Base-by-base conservation (phyloP, 2,329 filamentous ascomycete species). In the Venturia carpophila region DNA sequence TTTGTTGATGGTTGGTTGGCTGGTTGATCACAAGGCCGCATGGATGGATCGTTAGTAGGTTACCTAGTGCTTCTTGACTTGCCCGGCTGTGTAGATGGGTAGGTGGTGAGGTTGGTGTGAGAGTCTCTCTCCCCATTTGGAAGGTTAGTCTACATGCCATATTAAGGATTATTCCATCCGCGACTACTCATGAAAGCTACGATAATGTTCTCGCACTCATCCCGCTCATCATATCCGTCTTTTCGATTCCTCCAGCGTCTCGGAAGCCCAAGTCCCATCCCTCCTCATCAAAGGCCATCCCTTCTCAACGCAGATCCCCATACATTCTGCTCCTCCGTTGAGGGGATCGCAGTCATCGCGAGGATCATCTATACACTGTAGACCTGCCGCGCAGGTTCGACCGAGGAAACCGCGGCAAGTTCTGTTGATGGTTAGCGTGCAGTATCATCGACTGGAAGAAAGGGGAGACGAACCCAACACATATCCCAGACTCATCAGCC, bases 291-390 rank as follows among this genome's bases (percentile, higher is more conserved):
- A 19, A 47, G n/a, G n/a, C 45, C 45, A 47, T 19, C 45, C 45
- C 9, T 21, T 47, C 45, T 47, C 45, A 24, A 75, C 68, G 68
- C 79, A 81, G 41, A 80, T 68, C 0, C 79, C 79, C 5, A 70
- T 73, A 66, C 79, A 81, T 67, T 80, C 78, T 2, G 73, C 71
- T 0, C 77, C 77, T 0, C 78, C 77, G 1, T 71, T 70, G 30
- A 67, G 21, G 0, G 74, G 73, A 68, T 77, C 74, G 66, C 79
- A 81, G 13, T 73, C 71, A 68, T 80, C 79, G 13, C 73, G 68
- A 5, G 77, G 76, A 67, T 79, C 75, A 70, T 80, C 78, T 42
- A 76, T 68, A 65, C 79, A 81, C 10, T 71, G 69, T 10, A 47
- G 5, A 21, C 9, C 45, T 10, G 64, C 43, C 5, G 69, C 65